Evolutionary conservation across 306 rosid genomes (phyloP).

Genomic region (Sesbania bispinosa): DNA sequence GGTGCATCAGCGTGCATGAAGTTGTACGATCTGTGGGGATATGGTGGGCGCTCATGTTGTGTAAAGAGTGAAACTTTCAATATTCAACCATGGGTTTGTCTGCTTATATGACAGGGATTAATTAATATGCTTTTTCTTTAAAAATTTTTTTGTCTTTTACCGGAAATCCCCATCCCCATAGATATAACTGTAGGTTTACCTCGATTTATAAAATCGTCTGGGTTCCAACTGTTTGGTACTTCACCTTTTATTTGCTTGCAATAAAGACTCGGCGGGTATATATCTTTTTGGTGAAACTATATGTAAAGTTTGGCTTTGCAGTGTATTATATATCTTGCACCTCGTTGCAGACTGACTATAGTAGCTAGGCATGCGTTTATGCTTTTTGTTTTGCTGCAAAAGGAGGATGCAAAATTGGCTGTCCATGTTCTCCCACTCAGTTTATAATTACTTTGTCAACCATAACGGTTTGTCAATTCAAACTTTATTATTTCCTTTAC

Average conservation of each 20-base stretch:
- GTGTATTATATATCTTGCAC: not conserved
- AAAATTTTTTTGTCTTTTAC: not conserved
- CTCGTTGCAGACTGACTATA: slow-evolving; percentile 11
- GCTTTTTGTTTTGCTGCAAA: slow-evolving; percentile 49
- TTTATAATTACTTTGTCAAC: slow-evolving; percentile 24
- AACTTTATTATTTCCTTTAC: not conserved
- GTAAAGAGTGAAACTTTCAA: slow-evolving; percentile 13
- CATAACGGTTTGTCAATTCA: slow-evolving; percentile 22
- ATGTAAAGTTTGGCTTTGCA: not conserved
- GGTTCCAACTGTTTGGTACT: too few relatives aligned
- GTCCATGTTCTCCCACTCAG: slow-evolving; percentile 55
- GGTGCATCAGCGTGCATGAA: slow-evolving; percentile 56
- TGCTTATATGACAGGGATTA: not conserved
- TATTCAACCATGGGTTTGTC: not conserved
- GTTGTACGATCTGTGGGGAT: slow-evolving; percentile 41
- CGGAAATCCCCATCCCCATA: too few relatives aligned
- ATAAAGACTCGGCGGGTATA: too few relatives aligned
- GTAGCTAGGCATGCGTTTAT: slow-evolving; percentile 17
- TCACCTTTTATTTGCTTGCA: too few relatives aligned
- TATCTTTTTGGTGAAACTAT: too few relatives aligned
- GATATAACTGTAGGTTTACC: too few relatives aligned
- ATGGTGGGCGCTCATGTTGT: slow-evolving; percentile 26
- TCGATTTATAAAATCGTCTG: too few relatives aligned
- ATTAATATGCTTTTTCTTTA: not conserved
- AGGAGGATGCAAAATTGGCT: slow-evolving; percentile 39